A percentile compares a stretch with the other conserved stretches of the same genome.
Evolutionary conservation across 2,329 filamentous ascomycete genomes (phyloP).

Genomic region (Cytospora piceicola): DNA sequence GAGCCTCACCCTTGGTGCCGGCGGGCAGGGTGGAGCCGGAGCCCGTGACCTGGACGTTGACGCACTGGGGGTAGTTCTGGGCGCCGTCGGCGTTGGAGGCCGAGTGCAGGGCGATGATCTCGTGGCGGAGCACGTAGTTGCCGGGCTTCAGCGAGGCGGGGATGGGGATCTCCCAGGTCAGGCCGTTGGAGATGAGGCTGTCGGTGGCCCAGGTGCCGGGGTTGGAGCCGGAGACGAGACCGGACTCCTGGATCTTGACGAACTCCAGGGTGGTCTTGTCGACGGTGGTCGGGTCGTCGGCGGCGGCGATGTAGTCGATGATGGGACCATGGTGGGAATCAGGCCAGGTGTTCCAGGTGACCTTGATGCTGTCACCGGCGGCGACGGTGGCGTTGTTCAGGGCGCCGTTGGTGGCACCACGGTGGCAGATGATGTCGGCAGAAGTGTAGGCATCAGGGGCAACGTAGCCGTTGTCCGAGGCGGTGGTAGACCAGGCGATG

Average conservation of each 20-base stretch:
- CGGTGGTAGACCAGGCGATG: conserved; percentile 28
- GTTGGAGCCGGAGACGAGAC: conserved; percentile 51
- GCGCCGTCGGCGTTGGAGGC: conserved; percentile 46
- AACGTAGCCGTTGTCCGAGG: conserved; percentile 47
- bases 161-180: conserved; percentile 50
- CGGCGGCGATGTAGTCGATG: conserved; percentile 66
- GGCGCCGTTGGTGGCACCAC: conserved; percentile 38
- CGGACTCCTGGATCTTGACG: conserved; percentile 66
- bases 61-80: conserved; percentile 54
- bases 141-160: conserved; percentile 42
- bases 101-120: conserved; percentile 52
- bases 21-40: conserved; percentile 37
- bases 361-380: conserved; percentile 43
- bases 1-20: conserved; percentile 36
- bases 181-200: conserved; percentile 47
- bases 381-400: conserved; percentile 40
- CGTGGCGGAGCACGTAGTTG: conserved; percentile 52
- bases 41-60: conserved; percentile 49
- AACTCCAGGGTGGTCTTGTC: conserved; percentile 59
- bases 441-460: conserved; percentile 41
- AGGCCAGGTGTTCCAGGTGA: conserved; percentile 47
- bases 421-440: conserved; percentile 46
- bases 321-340: conserved; percentile 55
- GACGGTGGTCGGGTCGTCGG: conserved; percentile 56
- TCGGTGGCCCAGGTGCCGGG: conserved; percentile 57